Evolutionary conservation across 495 filamentous ascomycete genomes (phyloP), one percentile per base, ranked within the genome.

Genomic region (Annulohypoxylon moriforme): DNA sequence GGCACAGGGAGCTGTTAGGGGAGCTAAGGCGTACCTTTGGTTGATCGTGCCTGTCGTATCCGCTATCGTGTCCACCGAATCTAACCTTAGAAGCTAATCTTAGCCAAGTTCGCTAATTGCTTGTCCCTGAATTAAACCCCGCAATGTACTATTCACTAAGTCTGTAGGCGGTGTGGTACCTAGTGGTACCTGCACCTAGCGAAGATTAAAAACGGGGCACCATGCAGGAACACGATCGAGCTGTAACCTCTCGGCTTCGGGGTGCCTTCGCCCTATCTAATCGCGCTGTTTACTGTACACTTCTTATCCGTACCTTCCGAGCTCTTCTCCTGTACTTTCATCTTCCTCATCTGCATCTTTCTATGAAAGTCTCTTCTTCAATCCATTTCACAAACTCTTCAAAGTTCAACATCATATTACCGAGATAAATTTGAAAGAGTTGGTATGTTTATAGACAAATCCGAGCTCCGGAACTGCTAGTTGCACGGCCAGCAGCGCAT

Each of bases 141-240:
- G 33, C 62, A 50, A 60, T 27, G 33, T 49, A 62, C 38, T 14
- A 11, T 25, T 9, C 27, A 5, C 55, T 34, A 14, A 40, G 16
- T 1, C 3, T 57, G 24, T 22, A 42, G 47, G 68, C 22, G 42
- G 49, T 47, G 20, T 20, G 49, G 68, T 70, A 70, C 67, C 67
- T 69, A 47, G 20, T n/a, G 49, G 68, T 70, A 70, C 67, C 67
- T 69, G 67, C 60, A 20, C 59, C 49, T 63, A 44, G 16, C 42
- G 36, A 65, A 71, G 47, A 61, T 57, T 61, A 61, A 33, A 33
- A 24, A 8, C 27, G 22, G 11, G 13, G 9, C 22, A 13, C 27
- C 47, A 66, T 71, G 56, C 61, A 71, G 56, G 61, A 61, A 66
- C 68, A 13, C 68, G 61, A 64, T 60, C 33, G 16, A 25, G 16